Percentiles rank a stretch among this genome's conserved stretches.
Evolutionary conservation across 1,139 yeast genomes (phyloP).

Genomic region (Nakaseomyces delphensis): DNA sequence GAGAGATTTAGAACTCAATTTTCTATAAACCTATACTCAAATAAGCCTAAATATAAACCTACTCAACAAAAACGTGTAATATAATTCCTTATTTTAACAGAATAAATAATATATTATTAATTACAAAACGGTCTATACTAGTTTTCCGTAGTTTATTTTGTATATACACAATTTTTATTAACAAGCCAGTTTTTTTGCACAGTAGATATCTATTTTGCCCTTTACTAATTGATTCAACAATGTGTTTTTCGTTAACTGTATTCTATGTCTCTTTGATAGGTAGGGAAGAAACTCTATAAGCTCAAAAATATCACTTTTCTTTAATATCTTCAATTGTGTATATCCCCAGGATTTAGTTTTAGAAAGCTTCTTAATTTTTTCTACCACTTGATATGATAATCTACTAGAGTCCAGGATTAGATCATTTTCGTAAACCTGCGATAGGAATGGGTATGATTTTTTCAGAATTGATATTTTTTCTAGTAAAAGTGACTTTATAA

Average conservation of each 20-base stretch:
- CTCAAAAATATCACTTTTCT: not conserved
- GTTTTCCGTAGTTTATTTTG: not conserved
- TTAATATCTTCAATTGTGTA: constrained; percentile 1
- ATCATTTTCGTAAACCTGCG: not conserved
- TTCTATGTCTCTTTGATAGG: not conserved
- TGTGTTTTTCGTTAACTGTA: not conserved
- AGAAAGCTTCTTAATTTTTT: not conserved
- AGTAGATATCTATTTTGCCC: not conserved
- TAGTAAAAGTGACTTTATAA: constrained; percentile 12
- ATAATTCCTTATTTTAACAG: too few relatives aligned
- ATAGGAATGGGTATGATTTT: not conserved
- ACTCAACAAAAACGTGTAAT: too few relatives aligned
- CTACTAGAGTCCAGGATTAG: not conserved
- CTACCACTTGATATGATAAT: not conserved
- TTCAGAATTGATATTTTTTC: not conserved
- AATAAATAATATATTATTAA: too few relatives aligned
- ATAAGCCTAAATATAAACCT: too few relatives aligned
- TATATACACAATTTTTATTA: not conserved
- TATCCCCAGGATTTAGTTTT: not conserved
- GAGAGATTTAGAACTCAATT: too few relatives aligned
- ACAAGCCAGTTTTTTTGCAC: not conserved
- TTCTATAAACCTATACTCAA: too few relatives aligned
- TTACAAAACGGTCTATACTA: too few relatives aligned
- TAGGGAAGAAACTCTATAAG: not conserved
- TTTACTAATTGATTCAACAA: not conserved